Evolutionary conservation across 345 rosid species (phyloP), one percentile per base, ranked within the genome.

Genomic region (Moringa oleifera): DNA sequence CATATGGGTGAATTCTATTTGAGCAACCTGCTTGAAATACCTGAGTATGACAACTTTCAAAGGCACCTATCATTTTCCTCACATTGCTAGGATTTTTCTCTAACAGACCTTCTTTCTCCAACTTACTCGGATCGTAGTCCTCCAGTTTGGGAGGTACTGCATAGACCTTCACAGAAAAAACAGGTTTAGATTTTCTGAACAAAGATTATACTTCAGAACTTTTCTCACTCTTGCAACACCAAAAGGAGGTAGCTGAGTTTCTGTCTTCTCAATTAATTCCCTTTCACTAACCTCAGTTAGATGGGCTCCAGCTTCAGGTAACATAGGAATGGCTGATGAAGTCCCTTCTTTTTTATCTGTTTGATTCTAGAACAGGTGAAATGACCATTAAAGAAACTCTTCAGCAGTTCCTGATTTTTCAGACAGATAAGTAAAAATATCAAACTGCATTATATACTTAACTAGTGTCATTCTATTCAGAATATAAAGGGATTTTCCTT

Each of bases 11-110:
- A 68, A 55, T 25, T 58, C 54, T 54, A 20, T 52, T 50, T 6
- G 24, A 41, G 58, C 25, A 61, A 24, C 25, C 46, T 20, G 19
- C 57, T 68, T 51, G 52, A 33, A 33, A 59, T 71, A 87, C 98
- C 97, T 88, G 86, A 80, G 77, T 63, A 59, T 59, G 68, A 66
- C 82, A 73, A 72, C 74, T 75, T 79, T 93, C 92, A 55, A 93
- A 93, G 63, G 66, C 86, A 70, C 81, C 85, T 61, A 86, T 83
- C 96, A 90, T 81, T 63, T 85, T 85, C 77, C 79, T 75, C 65
- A 93, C 88, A 70, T 71, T 84, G 81, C 77, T 78, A 50, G 79
- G 76, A 69, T 62, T 70, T 73, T 72, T 84, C 74, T 71, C 72
- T 15, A 63, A 52, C 21, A 75, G 37, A 7, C 36, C 25, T 18